phyloP scores from a whole-genome alignment of 345 rosid species.

The Citrus australasica region DNA sequence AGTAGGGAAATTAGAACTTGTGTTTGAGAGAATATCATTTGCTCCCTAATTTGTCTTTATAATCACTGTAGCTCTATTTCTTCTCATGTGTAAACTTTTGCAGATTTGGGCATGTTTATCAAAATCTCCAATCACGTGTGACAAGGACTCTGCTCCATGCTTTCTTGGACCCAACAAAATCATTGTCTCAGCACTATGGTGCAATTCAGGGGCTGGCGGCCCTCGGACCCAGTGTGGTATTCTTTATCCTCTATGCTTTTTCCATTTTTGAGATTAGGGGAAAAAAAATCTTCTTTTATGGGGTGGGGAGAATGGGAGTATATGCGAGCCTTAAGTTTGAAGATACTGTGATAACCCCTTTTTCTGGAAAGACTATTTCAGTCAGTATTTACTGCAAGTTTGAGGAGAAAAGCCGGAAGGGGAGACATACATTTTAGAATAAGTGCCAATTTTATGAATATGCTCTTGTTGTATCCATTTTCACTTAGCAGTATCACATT shows the following conservation, averaged over 20 bases:
- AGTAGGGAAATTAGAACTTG: neutral
- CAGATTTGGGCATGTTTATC: constrained; percentile 89
- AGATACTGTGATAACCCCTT: neutral
- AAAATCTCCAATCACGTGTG: constrained; percentile 72
- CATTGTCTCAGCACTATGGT: constrained; percentile 84
- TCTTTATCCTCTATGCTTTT: constrained; percentile 7
- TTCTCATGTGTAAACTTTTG: constrained; percentile 16
- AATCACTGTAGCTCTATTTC: neutral
- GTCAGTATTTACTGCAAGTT: neutral
- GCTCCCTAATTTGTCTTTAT: constrained; percentile 1
- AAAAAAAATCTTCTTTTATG: neutral
- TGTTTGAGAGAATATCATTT: neutral
- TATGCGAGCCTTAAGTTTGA: neutral
- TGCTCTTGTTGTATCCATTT: neutral
- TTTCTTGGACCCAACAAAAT: constrained; percentile 78
- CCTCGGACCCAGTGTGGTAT: constrained; percentile 82
- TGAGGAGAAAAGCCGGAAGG: neutral
- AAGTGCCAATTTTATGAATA: neutral
- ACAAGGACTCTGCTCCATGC: constrained; percentile 82
- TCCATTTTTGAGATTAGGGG: neutral
- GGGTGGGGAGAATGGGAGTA: neutral
- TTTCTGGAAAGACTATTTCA: neutral
- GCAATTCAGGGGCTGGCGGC: constrained; percentile 87
- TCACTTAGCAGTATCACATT: neutral
- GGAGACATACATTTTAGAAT: neutral